These are phyloP conservation scores for Isoetes engelmannii DNA, from an alignment of 83 land plant genomes.

Conservation along the genomic window DNA sequence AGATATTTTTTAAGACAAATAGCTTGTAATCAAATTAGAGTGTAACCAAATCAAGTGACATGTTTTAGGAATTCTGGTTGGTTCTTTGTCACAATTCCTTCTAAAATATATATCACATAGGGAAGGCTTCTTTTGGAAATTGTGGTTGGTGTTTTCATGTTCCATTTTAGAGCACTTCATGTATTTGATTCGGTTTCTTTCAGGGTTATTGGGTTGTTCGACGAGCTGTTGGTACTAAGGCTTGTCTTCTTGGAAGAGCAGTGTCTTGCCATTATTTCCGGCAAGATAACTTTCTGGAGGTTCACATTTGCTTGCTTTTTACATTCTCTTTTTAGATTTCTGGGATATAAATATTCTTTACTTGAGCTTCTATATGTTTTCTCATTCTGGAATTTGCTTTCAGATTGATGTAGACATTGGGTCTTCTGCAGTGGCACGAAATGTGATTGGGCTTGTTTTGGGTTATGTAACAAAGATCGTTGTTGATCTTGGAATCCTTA, in stretches of 20 bases:
- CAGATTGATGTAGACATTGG: slow-evolving; percentile 99
- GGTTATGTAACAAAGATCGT: slow-evolving; percentile 89
- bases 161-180: background rate
- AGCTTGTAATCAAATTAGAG: no score
- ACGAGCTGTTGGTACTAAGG: slow-evolving; percentile 94
- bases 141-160: no score
- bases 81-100: no score
- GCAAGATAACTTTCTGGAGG: slow-evolving; percentile 86
- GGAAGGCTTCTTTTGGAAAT: no score
- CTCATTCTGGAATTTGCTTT: background rate
- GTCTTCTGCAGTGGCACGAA: slow-evolving; percentile 89
- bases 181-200: background rate
- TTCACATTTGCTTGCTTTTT: slow-evolving; percentile 13
- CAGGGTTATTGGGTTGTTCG: slow-evolving; percentile 99
- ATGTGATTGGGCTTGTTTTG: slow-evolving; percentile 76
- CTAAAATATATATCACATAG: no score
- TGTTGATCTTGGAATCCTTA: slow-evolving; percentile 84
- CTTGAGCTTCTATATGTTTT: background rate
- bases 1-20: no score
- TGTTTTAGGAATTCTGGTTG: no score
- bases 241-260: slow-evolving; percentile 83
- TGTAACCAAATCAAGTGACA: no score
- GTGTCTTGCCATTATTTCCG: slow-evolving; percentile 79
- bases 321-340: background rate
- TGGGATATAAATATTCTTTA: background rate